Evolutionary conservation across 345 rosid species (phyloP).

Genomic region (Eucalyptus pauciflora): DNA sequence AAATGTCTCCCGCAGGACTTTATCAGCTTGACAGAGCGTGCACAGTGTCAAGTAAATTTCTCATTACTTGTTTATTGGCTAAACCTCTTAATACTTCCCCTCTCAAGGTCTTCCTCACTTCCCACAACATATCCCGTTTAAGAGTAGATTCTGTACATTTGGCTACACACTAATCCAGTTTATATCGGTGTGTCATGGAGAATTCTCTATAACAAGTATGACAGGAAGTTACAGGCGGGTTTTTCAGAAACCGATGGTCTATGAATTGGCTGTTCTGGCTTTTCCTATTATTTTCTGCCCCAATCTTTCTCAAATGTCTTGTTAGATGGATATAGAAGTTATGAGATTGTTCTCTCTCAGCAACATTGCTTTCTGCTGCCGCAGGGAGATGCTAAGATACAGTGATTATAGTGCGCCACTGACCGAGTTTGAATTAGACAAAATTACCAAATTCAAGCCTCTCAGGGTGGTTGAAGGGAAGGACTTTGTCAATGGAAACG

Average conservation of each 20-base stretch:
- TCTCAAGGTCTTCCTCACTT: neutral
- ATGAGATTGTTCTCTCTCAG: neutral
- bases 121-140: too few species aligned
- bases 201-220: slow-evolving; percentile 85
- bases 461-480: slow-evolving; percentile 4
- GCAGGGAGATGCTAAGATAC: slow-evolving; percentile 64
- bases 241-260: slow-evolving; percentile 63
- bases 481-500: slow-evolving; percentile 4
- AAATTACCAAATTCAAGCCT: slow-evolving; percentile 24
- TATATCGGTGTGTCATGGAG: slow-evolving; percentile 31
- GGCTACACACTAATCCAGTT: neutral
- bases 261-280: slow-evolving; percentile 36
- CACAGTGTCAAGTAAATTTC: slow-evolving; percentile 37
- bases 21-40: slow-evolving; percentile 61
- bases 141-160: neutral
- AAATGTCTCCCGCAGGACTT: slow-evolving; percentile 36
- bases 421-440: slow-evolving; percentile 76
- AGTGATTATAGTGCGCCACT: slow-evolving; percentile 46
- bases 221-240: slow-evolving; percentile 83
- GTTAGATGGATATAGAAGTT: neutral
- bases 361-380: neutral
- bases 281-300: neutral
- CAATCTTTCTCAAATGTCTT: neutral
- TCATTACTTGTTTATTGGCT: neutral
- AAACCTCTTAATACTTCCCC: neutral